Conservation (phyloP, 2,329 filamentous ascomycete species). For the Fusarium abutilonis region DNA sequence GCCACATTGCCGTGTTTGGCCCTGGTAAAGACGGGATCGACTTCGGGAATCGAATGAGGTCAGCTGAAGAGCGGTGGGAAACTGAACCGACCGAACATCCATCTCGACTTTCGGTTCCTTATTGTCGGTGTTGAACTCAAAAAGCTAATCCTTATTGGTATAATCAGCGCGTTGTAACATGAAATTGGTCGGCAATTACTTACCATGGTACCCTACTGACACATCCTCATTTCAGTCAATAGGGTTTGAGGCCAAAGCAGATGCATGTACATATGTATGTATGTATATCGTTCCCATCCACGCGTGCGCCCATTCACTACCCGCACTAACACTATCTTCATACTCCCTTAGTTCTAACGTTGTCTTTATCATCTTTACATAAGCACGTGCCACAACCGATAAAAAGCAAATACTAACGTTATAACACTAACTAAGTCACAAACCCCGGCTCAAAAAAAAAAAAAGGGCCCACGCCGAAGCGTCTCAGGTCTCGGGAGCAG, state of each 20-base stretch:
- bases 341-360: conserved; percentile 8
- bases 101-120: conserved; percentile 28
- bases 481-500: conserved; percentile 45
- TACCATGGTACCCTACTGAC: conserved; percentile 23
- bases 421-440: conserved; percentile 30
- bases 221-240: conserved; percentile 27
- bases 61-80: conserved; percentile 28
- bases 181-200: conserved; percentile 5
- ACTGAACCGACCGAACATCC: conserved; percentile 1
- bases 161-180: conserved; percentile 4
- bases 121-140: conserved; percentile 17
- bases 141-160: conserved; percentile 7
- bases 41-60: conserved; percentile 38
- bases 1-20: conserved; percentile 28
- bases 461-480: conserved; percentile 36
- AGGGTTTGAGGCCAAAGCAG: not conserved
- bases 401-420: conserved; percentile 29
- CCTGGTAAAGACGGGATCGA: conserved; percentile 29
- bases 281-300: conserved; percentile 2
- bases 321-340: not conserved
- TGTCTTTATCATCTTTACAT: conserved; percentile 39
- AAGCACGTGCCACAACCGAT: conserved; percentile 28
- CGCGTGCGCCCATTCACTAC: not conserved
- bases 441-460: conserved; percentile 13
- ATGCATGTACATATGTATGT: too few species aligned